Conservation (phyloP, 2,329 filamentous ascomycete species). For the Fusarium sp. region DNA sequence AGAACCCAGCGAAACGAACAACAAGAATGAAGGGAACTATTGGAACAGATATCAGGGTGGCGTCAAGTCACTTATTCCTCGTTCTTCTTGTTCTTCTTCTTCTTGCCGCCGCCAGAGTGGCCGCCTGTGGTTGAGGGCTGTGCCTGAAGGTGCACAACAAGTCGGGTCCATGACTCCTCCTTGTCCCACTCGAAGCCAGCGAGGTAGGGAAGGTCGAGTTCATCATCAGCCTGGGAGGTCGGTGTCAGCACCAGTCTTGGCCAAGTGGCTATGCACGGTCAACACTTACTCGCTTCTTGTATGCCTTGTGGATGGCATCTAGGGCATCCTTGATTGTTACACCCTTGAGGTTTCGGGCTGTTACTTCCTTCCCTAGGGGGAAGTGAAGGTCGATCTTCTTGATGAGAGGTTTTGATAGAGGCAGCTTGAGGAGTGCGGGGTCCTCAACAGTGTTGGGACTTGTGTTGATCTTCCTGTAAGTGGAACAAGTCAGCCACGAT, state of each 20-base stretch:
- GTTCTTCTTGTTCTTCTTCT: conserved; percentile 77
- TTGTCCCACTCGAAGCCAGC: conserved; percentile 97
- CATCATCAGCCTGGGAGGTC: conserved; percentile 80
- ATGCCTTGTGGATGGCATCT: conserved; percentile 95
- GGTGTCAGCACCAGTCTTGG: conserved; percentile 2
- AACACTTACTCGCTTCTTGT: conserved; percentile 88
- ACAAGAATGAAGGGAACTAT: conserved; percentile 51
- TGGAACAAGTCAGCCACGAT: conserved; percentile 16
- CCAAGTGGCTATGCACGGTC: neutral
- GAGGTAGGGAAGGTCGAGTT: conserved; percentile 87
- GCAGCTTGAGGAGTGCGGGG: conserved; percentile 83
- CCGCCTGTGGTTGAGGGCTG: conserved; percentile 63
- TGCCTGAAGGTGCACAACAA: conserved; percentile 87
- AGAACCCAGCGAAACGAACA: conserved; percentile 54
- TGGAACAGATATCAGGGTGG: conserved; percentile 52
- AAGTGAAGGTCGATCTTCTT: conserved; percentile 96
- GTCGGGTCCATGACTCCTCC: conserved; percentile 87
- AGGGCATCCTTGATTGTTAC: conserved; percentile 97
- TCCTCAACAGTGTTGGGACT: conserved; percentile 83
- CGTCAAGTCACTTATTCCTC: conserved; percentile 49
- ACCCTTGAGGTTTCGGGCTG: conserved; percentile 89
- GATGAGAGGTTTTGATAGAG: conserved; percentile 82
- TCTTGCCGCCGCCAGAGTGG: conserved; percentile 69
- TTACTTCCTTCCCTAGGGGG: conserved; percentile 86
- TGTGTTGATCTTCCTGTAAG: conserved; percentile 88